These are phyloP conservation scores for Medicago ruthenica DNA, from an alignment of 306 rosid genomes.

Conservation along the genomic window DNA sequence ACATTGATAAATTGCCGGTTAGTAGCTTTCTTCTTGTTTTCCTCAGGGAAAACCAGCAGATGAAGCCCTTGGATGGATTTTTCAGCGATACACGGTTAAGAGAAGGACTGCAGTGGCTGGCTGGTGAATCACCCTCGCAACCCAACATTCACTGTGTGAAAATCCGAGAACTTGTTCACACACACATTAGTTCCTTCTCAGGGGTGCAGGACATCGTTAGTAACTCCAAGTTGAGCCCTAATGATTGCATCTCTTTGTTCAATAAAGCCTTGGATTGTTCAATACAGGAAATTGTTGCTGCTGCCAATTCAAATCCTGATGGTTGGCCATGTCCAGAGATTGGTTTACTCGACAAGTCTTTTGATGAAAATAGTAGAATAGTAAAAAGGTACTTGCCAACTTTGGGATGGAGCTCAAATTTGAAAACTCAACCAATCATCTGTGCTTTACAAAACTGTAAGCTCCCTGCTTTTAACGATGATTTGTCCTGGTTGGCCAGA, in stretches of 20 bases:
- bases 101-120: constrained; percentile 92
- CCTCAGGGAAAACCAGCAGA: constrained; percentile 61
- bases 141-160: constrained; percentile 57
- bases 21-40: constrained; percentile 65
- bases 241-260: constrained; percentile 72
- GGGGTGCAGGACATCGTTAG: constrained; percentile 48
- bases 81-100: constrained; percentile 70
- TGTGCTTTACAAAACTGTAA: constrained; percentile 60
- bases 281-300: constrained; percentile 55
- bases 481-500: constrained; percentile 64
- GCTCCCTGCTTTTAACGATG: constrained; percentile 67
- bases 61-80: constrained; percentile 61
- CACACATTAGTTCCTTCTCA: constrained; percentile 63
- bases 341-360: constrained; percentile 55
- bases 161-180: constrained; percentile 64
- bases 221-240: constrained; percentile 64
- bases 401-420: constrained; percentile 76
- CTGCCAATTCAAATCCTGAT: constrained; percentile 63
- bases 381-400: constrained; percentile 58
- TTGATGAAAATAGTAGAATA: constrained; percentile 50
- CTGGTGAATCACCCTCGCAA: constrained; percentile 77
- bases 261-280: constrained; percentile 80
- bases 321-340: constrained; percentile 92
- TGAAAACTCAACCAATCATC: constrained; percentile 57
- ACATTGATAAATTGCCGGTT: constrained; percentile 67